These are phyloP conservation scores for Globisporangium radiosum DNA, from an alignment of 352 stramenopile genomes.

Conservation along the genomic window DNA sequence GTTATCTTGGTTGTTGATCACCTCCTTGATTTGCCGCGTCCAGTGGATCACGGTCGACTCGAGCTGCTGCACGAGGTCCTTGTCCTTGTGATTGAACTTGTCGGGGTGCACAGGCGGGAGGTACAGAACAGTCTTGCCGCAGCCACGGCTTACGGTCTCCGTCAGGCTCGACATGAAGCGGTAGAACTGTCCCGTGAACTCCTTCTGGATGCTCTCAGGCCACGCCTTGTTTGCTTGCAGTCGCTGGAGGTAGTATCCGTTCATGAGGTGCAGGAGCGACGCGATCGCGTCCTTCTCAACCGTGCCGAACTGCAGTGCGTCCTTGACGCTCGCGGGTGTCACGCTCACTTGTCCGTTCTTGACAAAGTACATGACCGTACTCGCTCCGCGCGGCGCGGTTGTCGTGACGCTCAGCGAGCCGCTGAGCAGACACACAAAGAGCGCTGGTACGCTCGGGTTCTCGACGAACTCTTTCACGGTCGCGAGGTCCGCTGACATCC, in stretches of 20 bases:
- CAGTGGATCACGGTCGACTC: conserved; percentile 96
- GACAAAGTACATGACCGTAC: conserved; percentile 83
- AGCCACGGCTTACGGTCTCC: conserved; percentile 85
- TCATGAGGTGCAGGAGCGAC: conserved; percentile 82
- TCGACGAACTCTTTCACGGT: conserved; percentile 84
- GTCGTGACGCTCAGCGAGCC: conserved; percentile 48
- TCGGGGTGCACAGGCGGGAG: conserved; percentile 76
- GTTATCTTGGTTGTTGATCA: conserved; percentile 95
- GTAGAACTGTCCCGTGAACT: conserved; percentile 93
- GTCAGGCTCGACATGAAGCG: conserved; percentile 94
- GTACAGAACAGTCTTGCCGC: conserved; percentile 93
- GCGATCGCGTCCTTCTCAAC: conserved; percentile 72
- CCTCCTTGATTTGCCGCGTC: conserved; percentile 96
- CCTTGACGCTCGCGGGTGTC: conserved; percentile 46
- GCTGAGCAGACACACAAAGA: conserved; percentile 59
- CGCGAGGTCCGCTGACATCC: conserved; percentile 68
- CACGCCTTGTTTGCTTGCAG: conserved; percentile 78
- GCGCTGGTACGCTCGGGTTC: conserved; percentile 47
- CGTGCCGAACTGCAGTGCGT: conserved; percentile 69
- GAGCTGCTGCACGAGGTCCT: conserved; percentile 94
- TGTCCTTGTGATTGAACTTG: conserved; percentile 88
- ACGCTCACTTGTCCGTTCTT: conserved; percentile 77
- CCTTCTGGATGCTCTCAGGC: conserved; percentile 92
- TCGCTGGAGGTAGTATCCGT: conserved; percentile 76
- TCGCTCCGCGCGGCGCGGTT: conserved; percentile 36